Percentiles rank a stretch among this genome's conserved stretches.
These are phyloP conservation scores for Fusarium succisae DNA, from an alignment of 2,329 filamentous ascomycete species.

Conservation along the genomic window DNA sequence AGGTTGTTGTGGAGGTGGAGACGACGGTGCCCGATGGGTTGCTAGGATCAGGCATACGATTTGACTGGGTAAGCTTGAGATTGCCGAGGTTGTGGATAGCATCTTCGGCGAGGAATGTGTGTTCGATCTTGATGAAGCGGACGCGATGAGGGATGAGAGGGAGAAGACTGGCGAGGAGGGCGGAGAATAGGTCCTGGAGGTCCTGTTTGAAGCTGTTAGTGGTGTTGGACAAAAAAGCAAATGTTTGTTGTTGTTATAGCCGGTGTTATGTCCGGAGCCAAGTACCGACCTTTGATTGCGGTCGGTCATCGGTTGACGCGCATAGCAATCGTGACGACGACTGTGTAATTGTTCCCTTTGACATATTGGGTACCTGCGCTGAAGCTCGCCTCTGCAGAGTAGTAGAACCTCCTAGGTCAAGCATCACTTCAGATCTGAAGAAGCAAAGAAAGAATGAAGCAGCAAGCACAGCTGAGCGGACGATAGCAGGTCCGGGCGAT, in stretches of 20 bases:
- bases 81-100: constrained; percentile 97
- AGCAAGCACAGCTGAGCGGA: neutral
- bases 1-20: constrained; percentile 96
- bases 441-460: neutral
- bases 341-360: constrained; percentile 57
- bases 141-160: constrained; percentile 89
- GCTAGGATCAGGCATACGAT: constrained; percentile 97
- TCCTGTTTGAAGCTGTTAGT: constrained; percentile 65
- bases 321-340: constrained; percentile 93
- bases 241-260: neutral
- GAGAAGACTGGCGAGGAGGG: constrained; percentile 87
- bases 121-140: constrained; percentile 87
- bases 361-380: constrained; percentile 14
- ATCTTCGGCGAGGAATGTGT: constrained; percentile 95
- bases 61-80: constrained; percentile 97
- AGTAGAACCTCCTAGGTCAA: constrained; percentile 2
- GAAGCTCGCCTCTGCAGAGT: constrained; percentile 15
- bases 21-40: constrained; percentile 95
- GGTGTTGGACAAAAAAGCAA: neutral
- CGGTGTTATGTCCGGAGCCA: neutral
- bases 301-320: constrained; percentile 96
- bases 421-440: constrained; percentile 3
- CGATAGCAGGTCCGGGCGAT: neutral
- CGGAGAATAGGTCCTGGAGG: constrained; percentile 96
- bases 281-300: constrained; percentile 84